Evolutionary conservation across 2,329 filamentous ascomycete genomes (phyloP), one percentile per base, ranked within the genome.

Genomic region (Leptographium radiaticola): DNA sequence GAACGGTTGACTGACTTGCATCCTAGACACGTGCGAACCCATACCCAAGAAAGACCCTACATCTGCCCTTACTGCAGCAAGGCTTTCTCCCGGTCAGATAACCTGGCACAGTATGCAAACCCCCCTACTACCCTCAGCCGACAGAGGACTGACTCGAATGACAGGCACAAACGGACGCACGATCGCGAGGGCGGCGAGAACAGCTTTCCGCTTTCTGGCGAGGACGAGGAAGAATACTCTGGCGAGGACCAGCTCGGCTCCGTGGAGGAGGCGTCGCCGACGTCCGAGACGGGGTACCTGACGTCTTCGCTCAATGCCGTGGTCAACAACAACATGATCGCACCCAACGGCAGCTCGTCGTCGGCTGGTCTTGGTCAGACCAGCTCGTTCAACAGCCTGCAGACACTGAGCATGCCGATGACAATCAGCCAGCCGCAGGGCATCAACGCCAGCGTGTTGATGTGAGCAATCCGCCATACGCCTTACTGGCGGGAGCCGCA

Each of bases 21-120:
- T 67, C 75, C 68, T 79, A 95, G 90, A 79, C 93, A 98, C 75
- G 93, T 98, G 70, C 87, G 93, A 73, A 98, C 93, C 65, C 93
- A 98, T 77, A 98, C 93, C 54, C 93, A 98, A 77, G 93, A 98
- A 77, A 88, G 91, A 73, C 93, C 93, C 63, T 98, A 98, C 72
- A 85, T 94, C 67, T 98, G 93, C 80, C 87, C 87, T 62, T 85
- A 95, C 70, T 98, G 93, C 81, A 95, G 87, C 79, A 97, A 97
- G 77, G 91, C 91, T 61, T 98, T 98, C 71, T 97, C 93, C 56
- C 80, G 93, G 72, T 97, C 91, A 65, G 93, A 98, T 75, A 98
- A 98, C 70, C 86, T 98, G 71, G 93, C 93, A 70, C 93, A 98
- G 87, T 95, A 89, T 72, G 80, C 66, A 20, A 63, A 65, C 66